Evolutionary conservation across 768 basidiomycete genomes (phyloP), one percentile per base, ranked within the genome.

Genomic region (Galerina marginata): DNA sequence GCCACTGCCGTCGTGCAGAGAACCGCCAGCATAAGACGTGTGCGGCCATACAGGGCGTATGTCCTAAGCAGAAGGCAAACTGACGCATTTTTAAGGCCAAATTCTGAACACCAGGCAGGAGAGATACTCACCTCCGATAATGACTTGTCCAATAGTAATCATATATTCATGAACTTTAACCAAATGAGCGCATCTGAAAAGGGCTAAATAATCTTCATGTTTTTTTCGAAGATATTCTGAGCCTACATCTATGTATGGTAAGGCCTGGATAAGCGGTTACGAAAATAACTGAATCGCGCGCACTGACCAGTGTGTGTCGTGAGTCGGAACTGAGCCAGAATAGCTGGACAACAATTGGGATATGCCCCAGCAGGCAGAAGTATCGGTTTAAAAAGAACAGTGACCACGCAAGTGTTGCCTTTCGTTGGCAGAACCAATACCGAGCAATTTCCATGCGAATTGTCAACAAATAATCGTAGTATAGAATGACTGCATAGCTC

Each of bases 391-490:
- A 38, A 20, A 50, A 40, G 39, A 58, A 58, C 9, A 58, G 26
- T 6, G 42, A 26, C 15, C 23, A 49, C 3, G 47, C 56, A 9
- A 58, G 47, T 9, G 47, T 50, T 12, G 40, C 9, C 26, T 49
- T 58, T 15, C 26, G 20, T 38, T 9, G 10, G 7, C 39, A 15
- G 15, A 3, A 25, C 56, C 56, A 58, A 16, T 58, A 58, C 7
- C 56, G 56, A 14, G 40, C 43, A 6, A 39, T 9, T 56, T 54
- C 60, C 25, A 47, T 42, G n/a, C 39, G 39, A 12, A 50, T 36
- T 7, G 54, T 56, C n/a, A 61, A n/a, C 6, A 61, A 2, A 33
- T 61, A 48, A 53, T 54, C 54, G 44, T 56, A 48, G 49, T 55
- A 55, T n/a, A 61, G 14, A 20, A 61, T 48, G n/a, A 61, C 54